phyloP scores from a whole-genome alignment of 352 stramenopile genomes.

The Pythium graminicola region DNA sequence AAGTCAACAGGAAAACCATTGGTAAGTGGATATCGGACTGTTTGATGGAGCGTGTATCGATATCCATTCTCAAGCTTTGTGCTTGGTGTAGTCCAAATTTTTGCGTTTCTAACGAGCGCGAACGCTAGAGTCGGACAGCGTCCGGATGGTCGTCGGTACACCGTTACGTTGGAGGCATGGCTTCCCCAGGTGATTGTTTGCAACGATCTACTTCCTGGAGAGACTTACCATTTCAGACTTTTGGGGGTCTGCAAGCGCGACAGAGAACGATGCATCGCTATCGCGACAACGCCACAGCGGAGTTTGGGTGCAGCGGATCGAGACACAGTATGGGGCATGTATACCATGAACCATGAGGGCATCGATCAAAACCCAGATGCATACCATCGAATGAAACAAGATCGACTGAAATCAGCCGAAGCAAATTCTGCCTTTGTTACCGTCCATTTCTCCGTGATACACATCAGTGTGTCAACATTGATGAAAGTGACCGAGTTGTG shows the following conservation, averaged over 20 bases:
- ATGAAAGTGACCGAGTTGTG: neutral
- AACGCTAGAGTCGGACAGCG: neutral
- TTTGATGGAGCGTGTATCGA: neutral
- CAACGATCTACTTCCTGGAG: conserved; percentile 19
- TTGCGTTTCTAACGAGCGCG: conserved; percentile 28
- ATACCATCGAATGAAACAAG: neutral
- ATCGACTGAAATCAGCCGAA: conserved; percentile 1
- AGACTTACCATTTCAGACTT: conserved; percentile 36
- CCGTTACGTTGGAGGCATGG: conserved; percentile 9
- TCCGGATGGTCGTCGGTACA: neutral
- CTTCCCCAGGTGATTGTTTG: conserved; percentile 20
- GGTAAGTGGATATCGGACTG: no score
- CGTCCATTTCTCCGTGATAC: conserved; percentile 6
- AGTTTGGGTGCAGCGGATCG: neutral
- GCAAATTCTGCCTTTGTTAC: neutral
- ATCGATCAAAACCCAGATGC: neutral
- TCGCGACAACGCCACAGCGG: conserved; percentile 18
- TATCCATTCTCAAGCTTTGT: neutral
- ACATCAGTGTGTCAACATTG: neutral
- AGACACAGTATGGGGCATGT: conserved; percentile 13
- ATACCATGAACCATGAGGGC: conserved; percentile 18
- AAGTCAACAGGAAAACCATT: conserved; percentile 24
- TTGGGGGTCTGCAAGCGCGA: conserved; percentile 32
- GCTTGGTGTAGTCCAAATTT: conserved; percentile 7
- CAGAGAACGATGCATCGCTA: conserved; percentile 27